These are phyloP conservation scores for Nelumbo lutea DNA, from an alignment of 164 flowering plant species.

Conservation along the genomic window DNA sequence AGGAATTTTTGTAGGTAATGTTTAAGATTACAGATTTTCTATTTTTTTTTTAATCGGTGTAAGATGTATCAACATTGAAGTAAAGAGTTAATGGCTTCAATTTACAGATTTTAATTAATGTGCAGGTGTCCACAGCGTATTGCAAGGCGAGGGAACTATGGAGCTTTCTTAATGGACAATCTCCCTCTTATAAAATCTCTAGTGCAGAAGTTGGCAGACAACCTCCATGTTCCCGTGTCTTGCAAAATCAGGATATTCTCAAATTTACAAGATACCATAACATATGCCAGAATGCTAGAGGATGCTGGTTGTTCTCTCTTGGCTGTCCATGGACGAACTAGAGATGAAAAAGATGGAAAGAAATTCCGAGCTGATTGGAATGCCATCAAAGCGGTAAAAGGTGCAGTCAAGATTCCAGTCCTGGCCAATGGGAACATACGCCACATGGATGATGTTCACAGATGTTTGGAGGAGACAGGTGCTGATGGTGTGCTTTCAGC, in stretches of 20 bases:
- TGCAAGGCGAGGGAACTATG: slow-evolving; percentile 87
- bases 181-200: slow-evolving; percentile 79
- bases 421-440: slow-evolving; percentile 93
- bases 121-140: slow-evolving; percentile 96
- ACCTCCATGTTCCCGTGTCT: slow-evolving; percentile 83
- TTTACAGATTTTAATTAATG: no score
- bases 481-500: slow-evolving; percentile 96
- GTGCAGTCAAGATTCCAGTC: slow-evolving; percentile 78
- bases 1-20: no score
- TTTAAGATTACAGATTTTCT: no score
- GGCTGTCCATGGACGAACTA: slow-evolving; percentile 94
- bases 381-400: slow-evolving; percentile 68
- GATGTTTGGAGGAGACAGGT: slow-evolving; percentile 74
- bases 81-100: no score
- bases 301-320: slow-evolving; percentile 96
- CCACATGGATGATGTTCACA: slow-evolving; percentile 67
- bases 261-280: slow-evolving; percentile 59
- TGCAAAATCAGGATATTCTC: slow-evolving; percentile 93
- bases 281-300: slow-evolving; percentile 95
- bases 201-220: slow-evolving; percentile 63
- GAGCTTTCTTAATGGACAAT: slow-evolving; percentile 94
- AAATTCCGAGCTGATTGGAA: slow-evolving; percentile 82
- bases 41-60: no score
- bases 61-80: no score
- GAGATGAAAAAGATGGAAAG: slow-evolving; percentile 87